phyloP scores from a whole-genome alignment of 768 basidiomycete species.

The Gloeophyllum trabeum region DNA sequence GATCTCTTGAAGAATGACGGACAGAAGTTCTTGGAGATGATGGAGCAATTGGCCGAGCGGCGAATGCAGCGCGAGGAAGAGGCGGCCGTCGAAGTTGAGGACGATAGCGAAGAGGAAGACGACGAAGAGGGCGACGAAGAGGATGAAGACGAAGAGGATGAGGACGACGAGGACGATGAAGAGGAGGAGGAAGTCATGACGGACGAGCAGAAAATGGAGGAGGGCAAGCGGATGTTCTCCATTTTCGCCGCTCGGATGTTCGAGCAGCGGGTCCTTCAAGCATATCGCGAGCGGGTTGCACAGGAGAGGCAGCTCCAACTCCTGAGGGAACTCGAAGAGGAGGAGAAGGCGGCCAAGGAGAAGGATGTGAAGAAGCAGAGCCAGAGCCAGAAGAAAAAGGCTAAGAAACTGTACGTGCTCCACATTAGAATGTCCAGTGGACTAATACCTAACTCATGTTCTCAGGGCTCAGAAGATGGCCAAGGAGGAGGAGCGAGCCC shows the following conservation, averaged over 20 bases:
- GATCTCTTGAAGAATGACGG: conserved; percentile 98
- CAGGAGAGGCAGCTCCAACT: conserved; percentile 92
- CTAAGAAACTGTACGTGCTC: conserved; percentile 79
- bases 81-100: conserved; percentile 31
- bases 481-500: conserved; percentile 86
- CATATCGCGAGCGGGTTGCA: conserved; percentile 94
- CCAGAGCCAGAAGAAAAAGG: conserved; percentile 98
- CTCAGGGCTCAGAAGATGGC: conserved; percentile 80
- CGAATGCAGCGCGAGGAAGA: conserved; percentile 86
- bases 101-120: conserved; percentile 36
- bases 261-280: conserved; percentile 93
- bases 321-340: conserved; percentile 90
- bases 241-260: conserved; percentile 99
- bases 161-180: conserved; percentile 39
- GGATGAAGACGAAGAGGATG: conserved; percentile 38
- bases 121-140: conserved; percentile 39
- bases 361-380: conserved; percentile 88
- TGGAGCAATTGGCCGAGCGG: conserved; percentile 96
- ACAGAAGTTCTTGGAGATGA: conserved; percentile 99
- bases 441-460: too few relatives aligned
- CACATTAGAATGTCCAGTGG: too few relatives aligned
- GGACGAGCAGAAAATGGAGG: conserved; percentile 97
- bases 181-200: conserved; percentile 65
- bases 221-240: conserved; percentile 98
- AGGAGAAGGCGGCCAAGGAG: conserved; percentile 79